Evolutionary conservation across 352 stramenopile genomes (phyloP).

Genomic region (Albugo laibachii): DNA sequence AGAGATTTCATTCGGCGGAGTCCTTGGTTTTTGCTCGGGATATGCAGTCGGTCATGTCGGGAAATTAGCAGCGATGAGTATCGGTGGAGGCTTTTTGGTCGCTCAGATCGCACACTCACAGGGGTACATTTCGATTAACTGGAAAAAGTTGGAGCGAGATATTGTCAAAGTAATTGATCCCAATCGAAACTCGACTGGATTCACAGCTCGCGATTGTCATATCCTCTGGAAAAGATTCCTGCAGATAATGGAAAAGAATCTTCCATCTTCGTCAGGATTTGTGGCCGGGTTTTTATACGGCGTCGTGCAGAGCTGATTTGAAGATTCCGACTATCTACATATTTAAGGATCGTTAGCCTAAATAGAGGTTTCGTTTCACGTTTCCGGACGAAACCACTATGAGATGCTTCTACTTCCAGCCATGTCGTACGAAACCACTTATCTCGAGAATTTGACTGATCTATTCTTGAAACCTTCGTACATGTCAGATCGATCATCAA

Average conservation of each 20-base stretch:
- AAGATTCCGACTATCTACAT: too few relatives aligned
- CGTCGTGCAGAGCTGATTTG: too few relatives aligned
- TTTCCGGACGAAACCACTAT: too few relatives aligned
- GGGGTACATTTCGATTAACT: slow-evolving; percentile 82
- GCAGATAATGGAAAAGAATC: slow-evolving; percentile 55
- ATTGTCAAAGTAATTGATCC: slow-evolving; percentile 62
- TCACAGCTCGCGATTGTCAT: slow-evolving; percentile 63
- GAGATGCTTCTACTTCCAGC: too few relatives aligned
- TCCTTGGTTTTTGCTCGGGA: slow-evolving; percentile 64
- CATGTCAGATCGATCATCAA: too few relatives aligned
- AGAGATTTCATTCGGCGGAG: slow-evolving; percentile 45
- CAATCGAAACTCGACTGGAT: slow-evolving; percentile 16
- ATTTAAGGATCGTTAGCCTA: too few relatives aligned
- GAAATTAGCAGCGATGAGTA: slow-evolving; percentile 47
- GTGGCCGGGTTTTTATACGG: slow-evolving; percentile 53
- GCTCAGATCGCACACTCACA: slow-evolving; percentile 47
- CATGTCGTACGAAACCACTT: too few relatives aligned
- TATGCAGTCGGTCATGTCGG: slow-evolving; percentile 71
- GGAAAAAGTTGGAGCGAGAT: slow-evolving; percentile 77
- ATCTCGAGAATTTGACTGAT: too few relatives aligned
- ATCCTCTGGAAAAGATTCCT: slow-evolving; percentile 50
- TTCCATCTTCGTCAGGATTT: slow-evolving; percentile 69
- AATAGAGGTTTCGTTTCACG: too few relatives aligned
- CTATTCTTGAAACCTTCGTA: too few relatives aligned
- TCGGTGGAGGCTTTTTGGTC: slow-evolving; percentile 62